A percentile compares a stretch with the other conserved stretches of the same genome.
These are phyloP conservation scores for Nymphaea thermarum DNA, from an alignment of 164 flowering plant species.

Conservation along the genomic window DNA sequence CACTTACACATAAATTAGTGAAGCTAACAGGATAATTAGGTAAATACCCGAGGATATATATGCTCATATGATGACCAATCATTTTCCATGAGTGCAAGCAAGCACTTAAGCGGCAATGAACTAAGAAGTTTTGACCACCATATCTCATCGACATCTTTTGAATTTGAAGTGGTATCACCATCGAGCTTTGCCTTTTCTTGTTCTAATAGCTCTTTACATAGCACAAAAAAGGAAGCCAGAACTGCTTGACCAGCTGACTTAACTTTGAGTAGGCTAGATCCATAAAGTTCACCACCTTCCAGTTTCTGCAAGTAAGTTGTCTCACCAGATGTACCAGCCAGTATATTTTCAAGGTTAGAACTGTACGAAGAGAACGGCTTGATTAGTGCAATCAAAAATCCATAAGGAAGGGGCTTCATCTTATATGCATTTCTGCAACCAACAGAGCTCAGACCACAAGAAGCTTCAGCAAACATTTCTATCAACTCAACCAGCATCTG, in stretches of 20 bases:
- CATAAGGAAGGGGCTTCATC: background rate
- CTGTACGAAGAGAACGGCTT: background rate
- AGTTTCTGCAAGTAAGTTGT: background rate
- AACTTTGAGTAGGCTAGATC: background rate
- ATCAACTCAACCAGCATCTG: background rate
- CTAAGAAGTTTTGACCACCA: too few relatives aligned
- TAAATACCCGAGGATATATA: too few relatives aligned
- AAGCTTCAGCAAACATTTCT: background rate
- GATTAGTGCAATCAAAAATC: background rate
- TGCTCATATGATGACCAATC: too few relatives aligned
- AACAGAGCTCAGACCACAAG: background rate
- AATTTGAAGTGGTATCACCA: too few relatives aligned
- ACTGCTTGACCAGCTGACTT: background rate
- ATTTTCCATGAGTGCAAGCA: too few relatives aligned
- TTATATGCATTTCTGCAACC: background rate
- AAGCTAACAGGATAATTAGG: too few relatives aligned
- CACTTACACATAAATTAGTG: too few relatives aligned
- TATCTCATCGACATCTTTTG: too few relatives aligned
- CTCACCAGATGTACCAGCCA: background rate
- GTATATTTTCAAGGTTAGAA: background rate
- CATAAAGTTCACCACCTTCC: background rate
- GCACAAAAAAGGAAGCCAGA: too few relatives aligned
- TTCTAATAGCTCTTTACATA: too few relatives aligned
- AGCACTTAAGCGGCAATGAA: too few relatives aligned
- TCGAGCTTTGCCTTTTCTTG: too few relatives aligned